Evolutionary conservation across 1,139 yeast genomes (phyloP), one percentile per base, ranked within the genome.

Genomic region (Yamadazyma buinensis): DNA sequence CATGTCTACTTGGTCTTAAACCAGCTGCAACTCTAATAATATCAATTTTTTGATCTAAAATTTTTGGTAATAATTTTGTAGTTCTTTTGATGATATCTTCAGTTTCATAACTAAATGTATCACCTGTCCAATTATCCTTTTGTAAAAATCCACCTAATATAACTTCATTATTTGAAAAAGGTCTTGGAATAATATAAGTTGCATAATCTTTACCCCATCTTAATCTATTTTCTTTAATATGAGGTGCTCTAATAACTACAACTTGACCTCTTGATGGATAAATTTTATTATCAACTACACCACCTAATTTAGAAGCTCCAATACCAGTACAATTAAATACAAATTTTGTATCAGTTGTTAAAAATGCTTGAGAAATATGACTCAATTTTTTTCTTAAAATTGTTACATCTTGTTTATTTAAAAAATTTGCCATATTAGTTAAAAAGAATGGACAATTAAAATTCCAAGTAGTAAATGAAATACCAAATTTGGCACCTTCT

Each of bases 241-340:
- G 78, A 7, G 82, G 81, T 1, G 80, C 80, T 38, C 64, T 67
- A 19, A 78, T 63, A 10, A 80, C 78, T 9, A 80, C 80, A 20
- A 80, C 84, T 49, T 81, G 88, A 4, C 88, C 88, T 38, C 88
- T 62, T 1, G 80, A 74, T 7, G 88, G 84, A 45, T 74, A 77
- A 18, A 77, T 71, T 1, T 61, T 55, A 11, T 37, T 30, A 35
- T 82, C 88, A 21, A 61, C 58, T 26, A 78, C 81, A 9, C 84
- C 85, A 7, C 76, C 75, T 4, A 83, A 56, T 2, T 54, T 47
- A 29, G 62, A 61, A 4, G 88, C 79, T 2, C 86, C 84, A 28
- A 78, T 62, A 14, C 90, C 92, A 0, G 84, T 64, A 54, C 88
- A 81, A 48, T 83, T 83, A 65, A 82, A 78, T 11, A 81, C 80